phyloP scores from a whole-genome alignment of 345 rosid species.

The Hevea brasiliensis region DNA sequence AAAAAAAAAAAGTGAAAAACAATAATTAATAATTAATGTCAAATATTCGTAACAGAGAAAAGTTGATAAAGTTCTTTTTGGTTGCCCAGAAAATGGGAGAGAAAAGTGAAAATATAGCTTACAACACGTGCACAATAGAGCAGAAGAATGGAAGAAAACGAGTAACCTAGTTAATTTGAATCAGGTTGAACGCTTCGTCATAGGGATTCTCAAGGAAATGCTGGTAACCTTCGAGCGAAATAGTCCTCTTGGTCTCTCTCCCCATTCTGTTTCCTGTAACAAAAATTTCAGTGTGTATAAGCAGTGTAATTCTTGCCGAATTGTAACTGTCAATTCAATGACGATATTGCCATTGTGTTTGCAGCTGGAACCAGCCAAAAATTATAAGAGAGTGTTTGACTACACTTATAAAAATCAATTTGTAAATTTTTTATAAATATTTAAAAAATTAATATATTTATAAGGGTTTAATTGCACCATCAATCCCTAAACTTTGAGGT shows the following conservation, averaged over 20 bases:
- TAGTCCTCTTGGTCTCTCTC: not conserved
- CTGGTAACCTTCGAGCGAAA: slow-evolving; percentile 20
- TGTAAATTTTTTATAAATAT: no score
- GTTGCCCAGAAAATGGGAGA: not conserved
- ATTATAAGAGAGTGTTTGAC: no score
- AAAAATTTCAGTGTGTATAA: no score
- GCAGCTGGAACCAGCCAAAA: not conserved
- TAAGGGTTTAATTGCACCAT: no score
- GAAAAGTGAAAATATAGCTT: no score
- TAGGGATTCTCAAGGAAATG: slow-evolving; percentile 1
- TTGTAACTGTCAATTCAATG: not conserved
- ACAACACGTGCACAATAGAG: no score
- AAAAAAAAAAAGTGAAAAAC: not conserved
- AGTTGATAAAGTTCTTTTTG: not conserved
- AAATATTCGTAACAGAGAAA: not conserved
- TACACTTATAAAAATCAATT: no score
- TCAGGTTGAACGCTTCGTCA: not conserved
- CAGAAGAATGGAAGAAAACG: not conserved
- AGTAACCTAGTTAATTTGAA: slow-evolving; percentile 14
- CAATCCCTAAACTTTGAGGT: no score
- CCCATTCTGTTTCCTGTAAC: not conserved
- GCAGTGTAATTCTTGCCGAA: not conserved
- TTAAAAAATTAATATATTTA: no score
- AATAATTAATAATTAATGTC: not conserved
- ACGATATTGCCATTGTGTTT: not conserved